Conservation (phyloP, 768 basidiomycete species). For the Leccinum pellstonianum region DNA sequence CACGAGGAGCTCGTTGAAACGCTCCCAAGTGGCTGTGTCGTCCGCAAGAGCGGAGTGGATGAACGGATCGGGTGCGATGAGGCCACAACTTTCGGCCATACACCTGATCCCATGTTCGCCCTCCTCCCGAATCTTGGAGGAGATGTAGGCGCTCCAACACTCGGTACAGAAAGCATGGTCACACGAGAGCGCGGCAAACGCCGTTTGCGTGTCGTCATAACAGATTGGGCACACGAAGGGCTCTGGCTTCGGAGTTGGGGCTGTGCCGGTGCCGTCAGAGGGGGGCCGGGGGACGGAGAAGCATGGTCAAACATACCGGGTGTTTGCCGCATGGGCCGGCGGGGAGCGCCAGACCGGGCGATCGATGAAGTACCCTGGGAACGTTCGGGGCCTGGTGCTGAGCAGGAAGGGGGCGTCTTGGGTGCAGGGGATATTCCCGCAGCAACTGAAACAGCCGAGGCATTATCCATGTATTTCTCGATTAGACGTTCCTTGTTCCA, state of each 20-base stretch:
- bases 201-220: slow-evolving; percentile 74
- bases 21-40: slow-evolving; percentile 54
- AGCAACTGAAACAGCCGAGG: slow-evolving; percentile 62
- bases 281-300: not conserved
- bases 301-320: slow-evolving; percentile 16
- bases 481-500: slow-evolving; percentile 98
- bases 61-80: slow-evolving; percentile 64
- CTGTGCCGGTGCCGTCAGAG: slow-evolving; percentile 5
- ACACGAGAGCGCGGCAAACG: slow-evolving; percentile 75
- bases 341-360: slow-evolving; percentile 25
- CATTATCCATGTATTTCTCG: slow-evolving; percentile 96
- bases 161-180: slow-evolving; percentile 79
- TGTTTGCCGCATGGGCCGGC: slow-evolving; percentile 32
- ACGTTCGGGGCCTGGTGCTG: slow-evolving; percentile 33
- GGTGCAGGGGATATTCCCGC: slow-evolving; percentile 63
- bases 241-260: slow-evolving; percentile 34
- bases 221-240: slow-evolving; percentile 92
- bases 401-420: slow-evolving; percentile 21
- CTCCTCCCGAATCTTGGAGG: slow-evolving; percentile 80
- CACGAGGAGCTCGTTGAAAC: slow-evolving; percentile 85
- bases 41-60: slow-evolving; percentile 54
- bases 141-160: slow-evolving; percentile 82
- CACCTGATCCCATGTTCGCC: slow-evolving; percentile 71
- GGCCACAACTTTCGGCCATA: slow-evolving; percentile 76
- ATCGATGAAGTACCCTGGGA: slow-evolving; percentile 29